These are phyloP conservation scores for Butyriboletus appendiculatus DNA, from an alignment of 1,284 basidiomycete genomes.

Conservation along the genomic window DNA sequence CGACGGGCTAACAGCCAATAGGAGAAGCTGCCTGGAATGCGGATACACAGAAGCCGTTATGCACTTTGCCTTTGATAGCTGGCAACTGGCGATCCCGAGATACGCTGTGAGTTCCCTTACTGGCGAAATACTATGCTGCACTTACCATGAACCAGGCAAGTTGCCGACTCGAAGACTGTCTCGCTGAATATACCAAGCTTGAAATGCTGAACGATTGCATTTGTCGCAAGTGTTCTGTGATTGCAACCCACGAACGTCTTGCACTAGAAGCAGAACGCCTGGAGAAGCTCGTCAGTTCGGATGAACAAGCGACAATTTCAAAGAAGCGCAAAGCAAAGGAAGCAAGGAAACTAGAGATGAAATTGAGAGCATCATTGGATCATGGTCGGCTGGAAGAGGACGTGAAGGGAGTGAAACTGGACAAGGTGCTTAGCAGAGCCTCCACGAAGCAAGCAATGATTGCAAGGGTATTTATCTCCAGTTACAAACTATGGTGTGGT, in stretches of 20 bases:
- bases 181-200: slow-evolving; percentile 80
- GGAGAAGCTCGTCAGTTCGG: slow-evolving; percentile 44
- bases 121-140: not conserved
- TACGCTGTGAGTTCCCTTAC: slow-evolving; percentile 42
- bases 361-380: slow-evolving; percentile 65
- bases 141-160: slow-evolving; percentile 40
- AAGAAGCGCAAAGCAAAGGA: slow-evolving; percentile 76
- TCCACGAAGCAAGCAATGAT: slow-evolving; percentile 88
- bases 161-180: slow-evolving; percentile 70
- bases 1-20: slow-evolving; percentile 81
- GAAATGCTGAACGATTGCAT: slow-evolving; percentile 83
- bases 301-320: slow-evolving; percentile 50
- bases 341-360: slow-evolving; percentile 58
- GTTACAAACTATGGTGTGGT: slow-evolving; percentile 6
- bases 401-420: slow-evolving; percentile 70
- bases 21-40: slow-evolving; percentile 78
- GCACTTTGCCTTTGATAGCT: slow-evolving; percentile 83
- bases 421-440: slow-evolving; percentile 71
- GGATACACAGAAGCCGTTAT: slow-evolving; percentile 89
- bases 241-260: slow-evolving; percentile 66
- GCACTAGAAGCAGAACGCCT: slow-evolving; percentile 57
- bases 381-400: slow-evolving; percentile 81
- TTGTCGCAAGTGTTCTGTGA: slow-evolving; percentile 79
- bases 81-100: slow-evolving; percentile 77
- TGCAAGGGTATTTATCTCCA: slow-evolving; percentile 56